Percentiles rank a stretch among this genome's conserved stretches.
Conservation (phyloP, 768 basidiomycete species). For the Tylopilus plumbeoviolaceoides region DNA sequence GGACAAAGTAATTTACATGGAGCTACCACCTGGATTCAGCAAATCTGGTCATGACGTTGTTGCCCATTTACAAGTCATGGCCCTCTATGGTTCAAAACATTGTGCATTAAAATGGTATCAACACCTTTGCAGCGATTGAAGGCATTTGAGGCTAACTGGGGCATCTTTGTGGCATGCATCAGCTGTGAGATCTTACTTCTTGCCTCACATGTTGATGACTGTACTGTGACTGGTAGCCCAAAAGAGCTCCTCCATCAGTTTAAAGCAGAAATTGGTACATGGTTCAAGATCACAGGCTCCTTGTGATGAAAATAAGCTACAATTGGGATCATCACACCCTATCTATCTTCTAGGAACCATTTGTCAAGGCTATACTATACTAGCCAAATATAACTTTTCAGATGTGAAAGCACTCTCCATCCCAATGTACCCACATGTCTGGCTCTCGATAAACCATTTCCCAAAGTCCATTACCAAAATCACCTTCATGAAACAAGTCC, state of each 20-base stretch:
- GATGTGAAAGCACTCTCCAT: neutral
- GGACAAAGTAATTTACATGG: constrained; percentile 40
- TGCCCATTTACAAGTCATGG: neutral
- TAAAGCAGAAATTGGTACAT: neutral
- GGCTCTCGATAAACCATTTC: neutral
- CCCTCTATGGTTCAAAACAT: constrained; percentile 9
- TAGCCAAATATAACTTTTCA: neutral
- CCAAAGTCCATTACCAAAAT: neutral
- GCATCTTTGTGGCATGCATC: neutral
- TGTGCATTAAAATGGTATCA: neutral
- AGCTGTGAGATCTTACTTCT: neutral
- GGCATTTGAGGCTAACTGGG: neutral
- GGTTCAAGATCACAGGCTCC: constrained; percentile 9
- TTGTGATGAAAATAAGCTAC: neutral
- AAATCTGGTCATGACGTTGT: constrained; percentile 8
- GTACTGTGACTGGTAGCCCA: too few species aligned
- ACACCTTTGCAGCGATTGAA: too few species aligned
- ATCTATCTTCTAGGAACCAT: neutral
- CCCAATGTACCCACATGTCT: neutral
- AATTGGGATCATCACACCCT: neutral
- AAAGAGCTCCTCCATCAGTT: neutral
- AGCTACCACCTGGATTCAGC: constrained; percentile 31
- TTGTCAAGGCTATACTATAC: neutral
- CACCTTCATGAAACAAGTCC: neutral
- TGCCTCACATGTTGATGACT: neutral